phyloP scores from a whole-genome alignment of 495 filamentous ascomycete genomes.

The Penicillium longicatenatum region DNA sequence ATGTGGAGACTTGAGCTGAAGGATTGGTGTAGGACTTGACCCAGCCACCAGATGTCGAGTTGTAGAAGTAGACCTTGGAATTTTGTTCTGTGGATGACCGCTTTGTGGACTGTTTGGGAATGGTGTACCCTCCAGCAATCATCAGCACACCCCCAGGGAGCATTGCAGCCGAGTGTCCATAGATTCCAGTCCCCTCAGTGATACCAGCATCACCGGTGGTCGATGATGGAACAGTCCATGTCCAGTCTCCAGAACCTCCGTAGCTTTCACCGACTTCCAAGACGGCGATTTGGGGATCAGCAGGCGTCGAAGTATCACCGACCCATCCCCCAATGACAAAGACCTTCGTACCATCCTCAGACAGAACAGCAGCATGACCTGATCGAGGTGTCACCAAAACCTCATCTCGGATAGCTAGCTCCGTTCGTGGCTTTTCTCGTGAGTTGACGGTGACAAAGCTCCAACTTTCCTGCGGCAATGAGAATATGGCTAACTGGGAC shows the following conservation, averaged over 20 bases:
- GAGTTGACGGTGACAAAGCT: constrained; percentile 67
- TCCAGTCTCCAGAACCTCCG: constrained; percentile 69
- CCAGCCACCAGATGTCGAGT: constrained; percentile 76
- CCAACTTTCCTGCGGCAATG: constrained; percentile 83
- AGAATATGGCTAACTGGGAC: constrained; percentile 86
- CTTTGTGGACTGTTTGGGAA: constrained; percentile 53
- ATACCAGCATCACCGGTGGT: constrained; percentile 38
- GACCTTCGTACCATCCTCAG: constrained; percentile 70
- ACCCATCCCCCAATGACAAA: constrained; percentile 91
- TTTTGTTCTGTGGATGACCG: constrained; percentile 39
- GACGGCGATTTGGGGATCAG: constrained; percentile 77
- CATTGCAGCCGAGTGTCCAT: constrained; percentile 83
- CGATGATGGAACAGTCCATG: constrained; percentile 64
- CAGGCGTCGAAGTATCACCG: constrained; percentile 71
- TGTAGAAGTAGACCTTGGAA: constrained; percentile 66
- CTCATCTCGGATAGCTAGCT: constrained; percentile 47
- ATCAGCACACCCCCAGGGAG: constrained; percentile 89
- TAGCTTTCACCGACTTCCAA: constrained; percentile 71
- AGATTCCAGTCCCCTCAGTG: constrained; percentile 61
- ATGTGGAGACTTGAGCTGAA: constrained; percentile 1
- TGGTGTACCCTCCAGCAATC: constrained; percentile 78
- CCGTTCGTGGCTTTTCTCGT: constrained; percentile 40
- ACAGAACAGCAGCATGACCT: constrained; percentile 81
- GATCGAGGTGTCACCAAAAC: constrained; percentile 70
- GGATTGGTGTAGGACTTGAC: constrained; percentile 67